These are phyloP conservation scores for Funneliformis mosseae DNA, from an alignment of 192 early-diverging fungal species.

Conservation along the genomic window DNA sequence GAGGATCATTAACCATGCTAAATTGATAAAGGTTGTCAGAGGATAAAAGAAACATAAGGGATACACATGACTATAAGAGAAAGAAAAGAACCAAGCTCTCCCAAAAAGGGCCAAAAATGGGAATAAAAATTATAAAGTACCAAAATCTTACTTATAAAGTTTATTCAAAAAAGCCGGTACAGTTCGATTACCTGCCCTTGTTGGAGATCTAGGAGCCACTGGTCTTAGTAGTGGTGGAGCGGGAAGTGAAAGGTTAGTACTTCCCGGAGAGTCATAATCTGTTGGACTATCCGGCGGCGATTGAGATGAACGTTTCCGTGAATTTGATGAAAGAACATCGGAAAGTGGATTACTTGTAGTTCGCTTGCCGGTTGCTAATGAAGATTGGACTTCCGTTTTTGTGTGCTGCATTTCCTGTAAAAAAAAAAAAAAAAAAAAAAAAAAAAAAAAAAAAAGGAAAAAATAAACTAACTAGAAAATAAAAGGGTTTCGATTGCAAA, in stretches of 20 bases:
- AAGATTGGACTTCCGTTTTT: not conserved
- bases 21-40: not conserved
- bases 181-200: conserved; percentile 1
- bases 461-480: no score
- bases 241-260: not conserved
- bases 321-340: not conserved
- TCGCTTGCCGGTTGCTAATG: no score
- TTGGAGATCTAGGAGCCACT: not conserved
- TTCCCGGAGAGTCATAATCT: not conserved
- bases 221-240: not conserved
- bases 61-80: not conserved
- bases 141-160: conserved; percentile 24
- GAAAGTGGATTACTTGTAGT: no score
- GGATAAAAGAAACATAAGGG: not conserved
- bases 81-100: not conserved
- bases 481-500: no score
- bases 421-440: no score
- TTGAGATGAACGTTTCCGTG: conserved; percentile 3
- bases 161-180: conserved; percentile 32
- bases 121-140: not conserved
- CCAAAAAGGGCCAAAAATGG: not conserved
- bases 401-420: not conserved
- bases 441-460: no score
- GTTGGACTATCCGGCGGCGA: not conserved
- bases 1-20: conserved; percentile 89